phyloP scores from a whole-genome alignment of 805 yeast species.

The Starmera amethionina region DNA sequence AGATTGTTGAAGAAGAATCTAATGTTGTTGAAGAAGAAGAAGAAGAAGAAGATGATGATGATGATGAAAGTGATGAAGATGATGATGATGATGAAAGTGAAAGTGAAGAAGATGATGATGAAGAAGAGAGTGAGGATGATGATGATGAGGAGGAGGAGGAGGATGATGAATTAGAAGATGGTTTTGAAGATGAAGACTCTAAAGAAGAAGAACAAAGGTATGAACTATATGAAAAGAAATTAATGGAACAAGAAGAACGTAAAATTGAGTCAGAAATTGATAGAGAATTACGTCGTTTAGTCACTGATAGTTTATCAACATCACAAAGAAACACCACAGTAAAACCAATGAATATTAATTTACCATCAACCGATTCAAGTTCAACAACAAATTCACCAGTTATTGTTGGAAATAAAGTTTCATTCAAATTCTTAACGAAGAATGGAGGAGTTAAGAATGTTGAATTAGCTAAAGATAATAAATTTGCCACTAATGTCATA shows the following conservation, averaged over 20 bases:
- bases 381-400: neutral
- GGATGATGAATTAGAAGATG: slow-evolving; percentile 16
- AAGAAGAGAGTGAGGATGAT: slow-evolving; percentile 15
- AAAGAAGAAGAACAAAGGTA: slow-evolving; percentile 21
- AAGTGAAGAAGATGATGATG: neutral
- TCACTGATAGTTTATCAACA: slow-evolving; percentile 38
- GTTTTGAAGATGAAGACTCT: slow-evolving; percentile 20
- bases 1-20: neutral
- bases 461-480: slow-evolving; percentile 41
- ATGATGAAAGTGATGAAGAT: neutral
- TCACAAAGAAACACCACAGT: slow-evolving; percentile 7
- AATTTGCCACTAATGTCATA: slow-evolving; percentile 41
- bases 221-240: slow-evolving; percentile 28
- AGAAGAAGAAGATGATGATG: neutral
- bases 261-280: slow-evolving; percentile 45
- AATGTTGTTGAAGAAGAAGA: neutral
- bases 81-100: neutral
- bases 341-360: slow-evolving; percentile 3
- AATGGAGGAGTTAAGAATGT: slow-evolving; percentile 38
- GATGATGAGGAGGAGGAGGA: slow-evolving; percentile 10
- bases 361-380: slow-evolving; percentile 7
- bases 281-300: slow-evolving; percentile 41
- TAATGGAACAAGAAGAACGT: slow-evolving; percentile 30
- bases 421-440: slow-evolving; percentile 48
- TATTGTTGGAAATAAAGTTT: slow-evolving; percentile 13